Base-by-base conservation (phyloP, 192 early-diverging fungal species). In the Entophlyctis luteolus region DNA sequence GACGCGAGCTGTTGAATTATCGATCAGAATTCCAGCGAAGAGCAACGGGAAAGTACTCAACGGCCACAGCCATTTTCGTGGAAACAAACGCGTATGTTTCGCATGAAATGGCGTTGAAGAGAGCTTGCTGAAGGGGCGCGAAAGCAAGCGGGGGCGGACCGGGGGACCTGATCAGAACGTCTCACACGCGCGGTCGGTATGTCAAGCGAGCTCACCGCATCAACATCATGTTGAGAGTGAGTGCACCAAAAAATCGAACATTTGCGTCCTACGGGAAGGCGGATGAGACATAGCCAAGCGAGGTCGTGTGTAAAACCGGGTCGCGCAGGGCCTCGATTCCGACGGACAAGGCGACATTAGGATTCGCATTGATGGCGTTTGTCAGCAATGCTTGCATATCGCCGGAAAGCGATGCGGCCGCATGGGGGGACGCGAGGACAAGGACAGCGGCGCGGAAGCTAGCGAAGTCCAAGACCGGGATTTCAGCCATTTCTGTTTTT, bases 191-290 rank as follows among this genome's bases (percentile, higher is more conserved):
- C 1, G 4, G 10, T 32, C 16, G 22, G 4, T 29, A 28, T 25
- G 12, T 29, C 2, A 57, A 33, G 23, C 6, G 23, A 35, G 28
- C 23, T 16, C 47, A 62, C 59, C 59, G 59, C 42, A 36, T 12
- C 23, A 63, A 48, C 5, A 50, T 25, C 28, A 63, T 27, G 2
- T 63, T 14, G 14, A 63, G 48, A 16, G 62, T 50, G 12, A 63
- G 62, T 12, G 62, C 62, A 0, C 62, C 62, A 63, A 63, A 63
- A 42, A 63, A 63, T 10, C 62, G 62, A 18, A 63, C 33, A 33
- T 63, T 22, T 8, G 28, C 25, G 62, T 50, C 32, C 59, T 60
- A 46, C 16, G 29, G 3, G 52, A 54, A 54, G 18, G 18, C 16
- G 29, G 29, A 22, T 20, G n/a, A 54, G 18, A 16, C 52, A 22